Conservation (phyloP, 139 green algal genomes). For the Picochlorum sp. region DNA sequence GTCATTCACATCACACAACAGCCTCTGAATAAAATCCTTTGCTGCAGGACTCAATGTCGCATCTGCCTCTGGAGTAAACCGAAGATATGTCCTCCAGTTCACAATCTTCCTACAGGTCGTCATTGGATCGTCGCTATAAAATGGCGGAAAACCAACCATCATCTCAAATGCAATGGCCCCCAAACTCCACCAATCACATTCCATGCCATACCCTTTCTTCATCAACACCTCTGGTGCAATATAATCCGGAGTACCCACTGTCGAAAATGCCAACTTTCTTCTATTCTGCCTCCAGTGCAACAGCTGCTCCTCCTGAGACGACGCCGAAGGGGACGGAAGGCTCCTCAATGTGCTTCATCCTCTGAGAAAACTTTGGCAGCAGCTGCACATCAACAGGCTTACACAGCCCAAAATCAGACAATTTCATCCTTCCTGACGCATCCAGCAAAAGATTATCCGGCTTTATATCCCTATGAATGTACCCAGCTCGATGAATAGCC, state of each 20-base stretch:
- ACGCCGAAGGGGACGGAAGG: slow-evolving; percentile 16
- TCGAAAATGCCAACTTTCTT: slow-evolving; percentile 79
- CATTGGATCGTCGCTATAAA: slow-evolving; percentile 71
- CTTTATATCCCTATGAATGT: slow-evolving; percentile 98
- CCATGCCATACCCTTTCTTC: slow-evolving; percentile 96
- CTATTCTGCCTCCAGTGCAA: slow-evolving; percentile 70
- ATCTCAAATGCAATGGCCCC: slow-evolving; percentile 97
- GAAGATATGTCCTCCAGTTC: slow-evolving; percentile 86
- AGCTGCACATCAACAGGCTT: slow-evolving; percentile 76
- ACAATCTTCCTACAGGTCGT: slow-evolving; percentile 88
- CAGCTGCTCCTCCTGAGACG: slow-evolving; percentile 33
- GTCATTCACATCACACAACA: slow-evolving; percentile 94
- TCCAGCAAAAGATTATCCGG: slow-evolving; percentile 95
- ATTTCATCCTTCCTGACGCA: slow-evolving; percentile 82
- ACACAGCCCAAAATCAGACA: slow-evolving; percentile 96
- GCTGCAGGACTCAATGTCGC: slow-evolving; percentile 27
- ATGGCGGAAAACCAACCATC: slow-evolving; percentile 93
- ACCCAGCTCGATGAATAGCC: slow-evolving; percentile 76
- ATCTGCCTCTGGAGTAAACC: slow-evolving; percentile 75
- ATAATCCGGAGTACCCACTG: slow-evolving; percentile 93
- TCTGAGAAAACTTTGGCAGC: slow-evolving; percentile 44
- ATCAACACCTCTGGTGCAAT: slow-evolving; percentile 90
- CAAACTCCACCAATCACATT: slow-evolving; percentile 97
- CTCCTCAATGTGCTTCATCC: slow-evolving; percentile 16
- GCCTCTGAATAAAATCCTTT: slow-evolving; percentile 73